phyloP scores from a whole-genome alignment of 805 yeast species.

The Candida vaughaniae region DNA sequence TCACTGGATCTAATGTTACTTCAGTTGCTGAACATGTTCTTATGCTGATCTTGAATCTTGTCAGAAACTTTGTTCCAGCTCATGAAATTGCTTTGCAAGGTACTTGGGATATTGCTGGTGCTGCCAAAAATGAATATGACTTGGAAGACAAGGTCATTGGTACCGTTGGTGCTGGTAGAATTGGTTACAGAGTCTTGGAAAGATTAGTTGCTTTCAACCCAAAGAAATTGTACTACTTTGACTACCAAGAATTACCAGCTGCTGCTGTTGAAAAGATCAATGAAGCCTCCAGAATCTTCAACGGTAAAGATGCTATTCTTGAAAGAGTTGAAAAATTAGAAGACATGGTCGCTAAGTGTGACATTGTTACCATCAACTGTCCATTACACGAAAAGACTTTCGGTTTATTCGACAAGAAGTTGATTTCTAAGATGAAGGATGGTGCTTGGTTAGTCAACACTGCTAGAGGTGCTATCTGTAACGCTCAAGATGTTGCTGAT shows the following conservation, averaged over 20 bases:
- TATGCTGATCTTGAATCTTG: slow-evolving; percentile 68
- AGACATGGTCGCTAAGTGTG: slow-evolving; percentile 66
- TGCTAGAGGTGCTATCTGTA: slow-evolving; percentile 80
- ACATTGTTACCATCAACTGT: slow-evolving; percentile 72
- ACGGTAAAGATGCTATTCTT: slow-evolving; percentile 53
- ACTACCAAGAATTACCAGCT: slow-evolving; percentile 65
- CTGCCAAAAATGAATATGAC: slow-evolving; percentile 72
- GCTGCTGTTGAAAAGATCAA: slow-evolving; percentile 45
- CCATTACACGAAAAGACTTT: slow-evolving; percentile 71
- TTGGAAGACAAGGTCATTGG: slow-evolving; percentile 73
- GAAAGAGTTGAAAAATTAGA: slow-evolving; percentile 59
- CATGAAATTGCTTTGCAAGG: slow-evolving; percentile 63
- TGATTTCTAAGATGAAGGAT: slow-evolving; percentile 66
- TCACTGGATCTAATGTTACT: slow-evolving; percentile 77
- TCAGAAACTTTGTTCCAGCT: slow-evolving; percentile 77
- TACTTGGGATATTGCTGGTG: slow-evolving; percentile 76
- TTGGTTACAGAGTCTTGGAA: slow-evolving; percentile 73
- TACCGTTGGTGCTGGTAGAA: slow-evolving; percentile 83
- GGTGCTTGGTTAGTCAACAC: slow-evolving; percentile 77
- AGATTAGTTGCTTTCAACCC: slow-evolving; percentile 73
- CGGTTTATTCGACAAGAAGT: slow-evolving; percentile 66
- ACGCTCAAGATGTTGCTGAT: slow-evolving; percentile 70
- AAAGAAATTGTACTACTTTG: slow-evolving; percentile 69
- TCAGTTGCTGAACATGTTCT: slow-evolving; percentile 82
- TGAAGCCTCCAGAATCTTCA: slow-evolving; percentile 33